phyloP scores from a whole-genome alignment of 1,139 yeast genomes.

The Scheffersomyces titani region DNA sequence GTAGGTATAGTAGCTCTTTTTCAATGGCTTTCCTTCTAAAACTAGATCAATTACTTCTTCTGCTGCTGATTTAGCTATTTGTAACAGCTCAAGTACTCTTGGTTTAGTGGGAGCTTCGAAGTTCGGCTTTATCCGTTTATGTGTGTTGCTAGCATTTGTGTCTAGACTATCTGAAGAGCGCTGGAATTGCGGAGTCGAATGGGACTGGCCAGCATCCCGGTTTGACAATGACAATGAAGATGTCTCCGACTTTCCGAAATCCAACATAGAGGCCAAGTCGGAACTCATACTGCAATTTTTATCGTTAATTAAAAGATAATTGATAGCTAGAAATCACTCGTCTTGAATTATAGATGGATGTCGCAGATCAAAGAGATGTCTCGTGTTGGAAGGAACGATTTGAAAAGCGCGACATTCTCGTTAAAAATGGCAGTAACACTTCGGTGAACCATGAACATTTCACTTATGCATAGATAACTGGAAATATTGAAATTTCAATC shows the following conservation, averaged over 20 bases:
- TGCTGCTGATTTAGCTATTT: not conserved
- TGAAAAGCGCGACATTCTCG: not conserved
- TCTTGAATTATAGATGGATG: not conserved
- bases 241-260: not conserved
- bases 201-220: not conserved
- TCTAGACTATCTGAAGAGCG: not conserved
- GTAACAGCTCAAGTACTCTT: not conserved
- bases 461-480: too few relatives aligned
- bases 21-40: slow-evolving; percentile 17
- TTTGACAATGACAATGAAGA: not conserved
- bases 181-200: not conserved
- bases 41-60: slow-evolving; percentile 20
- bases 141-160: not conserved
- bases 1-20: slow-evolving; percentile 27
- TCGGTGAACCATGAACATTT: not conserved
- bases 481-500: too few relatives aligned
- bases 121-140: not conserved
- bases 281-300: not conserved
- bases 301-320: not conserved
- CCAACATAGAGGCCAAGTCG: not conserved
- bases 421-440: not conserved
- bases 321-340: not conserved
- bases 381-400: not conserved
- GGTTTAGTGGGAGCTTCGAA: not conserved
- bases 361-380: not conserved